These are phyloP conservation scores for Yamadazyma triangularis DNA, from an alignment of 1,139 yeast genomes.

Conservation along the genomic window DNA sequence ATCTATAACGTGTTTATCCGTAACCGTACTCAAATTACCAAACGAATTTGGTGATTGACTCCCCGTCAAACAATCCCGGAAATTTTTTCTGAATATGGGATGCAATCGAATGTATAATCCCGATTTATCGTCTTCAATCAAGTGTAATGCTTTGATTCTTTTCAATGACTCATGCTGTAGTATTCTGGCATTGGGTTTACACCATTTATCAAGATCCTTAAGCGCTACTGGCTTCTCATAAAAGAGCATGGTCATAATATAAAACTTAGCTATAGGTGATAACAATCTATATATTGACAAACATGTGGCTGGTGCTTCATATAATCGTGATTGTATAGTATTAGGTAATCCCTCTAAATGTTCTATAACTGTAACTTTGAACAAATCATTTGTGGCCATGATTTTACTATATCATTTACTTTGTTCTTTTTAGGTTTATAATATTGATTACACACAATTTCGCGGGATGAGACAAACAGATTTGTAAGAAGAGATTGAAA, in stretches of 20 bases:
- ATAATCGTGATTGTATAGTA: constrained; percentile 72
- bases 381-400: constrained; percentile 30
- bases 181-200: constrained; percentile 51
- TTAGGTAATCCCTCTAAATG: constrained; percentile 88
- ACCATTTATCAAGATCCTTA: constrained; percentile 71
- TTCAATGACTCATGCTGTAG: constrained; percentile 75
- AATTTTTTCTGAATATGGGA: constrained; percentile 67
- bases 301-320: constrained; percentile 84
- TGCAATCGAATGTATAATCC: constrained; percentile 59
- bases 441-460: no score
- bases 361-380: constrained; percentile 69
- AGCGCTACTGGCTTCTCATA: constrained; percentile 69
- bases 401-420: no score
- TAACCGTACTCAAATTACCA: constrained; percentile 32
- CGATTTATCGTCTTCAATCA: constrained; percentile 61
- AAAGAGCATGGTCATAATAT: constrained; percentile 83
- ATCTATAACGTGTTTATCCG: constrained; percentile 48
- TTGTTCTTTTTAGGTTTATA: no score
- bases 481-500: no score
- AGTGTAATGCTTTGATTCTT: constrained; percentile 69
- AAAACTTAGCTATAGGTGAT: constrained; percentile 86
- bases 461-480: no score
- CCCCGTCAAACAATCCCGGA: constrained; percentile 83
- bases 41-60: constrained; percentile 49
- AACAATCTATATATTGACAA: constrained; percentile 82